phyloP scores from a whole-genome alignment of 495 filamentous ascomycete genomes.

The Saxophila tyrrhenica region DNA sequence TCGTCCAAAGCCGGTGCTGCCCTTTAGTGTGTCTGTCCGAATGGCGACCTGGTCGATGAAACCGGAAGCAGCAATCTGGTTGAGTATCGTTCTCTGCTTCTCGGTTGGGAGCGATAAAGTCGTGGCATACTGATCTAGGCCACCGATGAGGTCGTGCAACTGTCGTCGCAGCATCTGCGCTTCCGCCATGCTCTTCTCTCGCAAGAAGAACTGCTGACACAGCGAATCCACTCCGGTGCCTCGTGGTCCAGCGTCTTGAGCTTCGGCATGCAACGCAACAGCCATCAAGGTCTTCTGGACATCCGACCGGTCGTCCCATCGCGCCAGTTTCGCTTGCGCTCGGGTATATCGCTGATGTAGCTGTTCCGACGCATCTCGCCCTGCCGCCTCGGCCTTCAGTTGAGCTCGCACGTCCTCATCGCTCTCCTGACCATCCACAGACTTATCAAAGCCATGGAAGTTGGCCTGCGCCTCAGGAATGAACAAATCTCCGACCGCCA shows the following conservation, averaged over 20 bases:
- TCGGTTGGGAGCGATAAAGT: conserved; percentile 54
- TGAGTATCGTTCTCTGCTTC: conserved; percentile 67
- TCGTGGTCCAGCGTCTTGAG: too few relatives aligned
- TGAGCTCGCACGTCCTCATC: not conserved
- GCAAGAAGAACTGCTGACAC: conserved; percentile 72
- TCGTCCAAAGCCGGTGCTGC: conserved; percentile 54
- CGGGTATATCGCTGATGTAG: conserved; percentile 59
- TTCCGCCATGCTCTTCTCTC: conserved; percentile 75
- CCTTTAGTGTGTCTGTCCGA: conserved; percentile 65
- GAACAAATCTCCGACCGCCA: conserved; percentile 82
- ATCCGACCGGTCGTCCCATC: conserved; percentile 71
- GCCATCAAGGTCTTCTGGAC: conserved; percentile 84
- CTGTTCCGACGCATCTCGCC: conserved; percentile 43
- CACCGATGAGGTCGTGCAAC: conserved; percentile 64
- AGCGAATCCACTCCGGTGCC: conserved; percentile 38
- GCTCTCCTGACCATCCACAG: conserved; percentile 48
- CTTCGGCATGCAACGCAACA: conserved; percentile 71
- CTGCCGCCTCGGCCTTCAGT: not conserved
- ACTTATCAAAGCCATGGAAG: conserved; percentile 37
- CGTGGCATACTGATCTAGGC: conserved; percentile 42
- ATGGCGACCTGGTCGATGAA: conserved; percentile 96
- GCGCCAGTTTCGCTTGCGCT: conserved; percentile 67
- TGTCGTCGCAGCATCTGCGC: conserved; percentile 71
- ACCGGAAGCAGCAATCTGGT: conserved; percentile 81
- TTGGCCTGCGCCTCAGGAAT: conserved; percentile 73